phyloP scores from a whole-genome alignment of 140 eudicot species.

The Stevia rebaudiana region DNA sequence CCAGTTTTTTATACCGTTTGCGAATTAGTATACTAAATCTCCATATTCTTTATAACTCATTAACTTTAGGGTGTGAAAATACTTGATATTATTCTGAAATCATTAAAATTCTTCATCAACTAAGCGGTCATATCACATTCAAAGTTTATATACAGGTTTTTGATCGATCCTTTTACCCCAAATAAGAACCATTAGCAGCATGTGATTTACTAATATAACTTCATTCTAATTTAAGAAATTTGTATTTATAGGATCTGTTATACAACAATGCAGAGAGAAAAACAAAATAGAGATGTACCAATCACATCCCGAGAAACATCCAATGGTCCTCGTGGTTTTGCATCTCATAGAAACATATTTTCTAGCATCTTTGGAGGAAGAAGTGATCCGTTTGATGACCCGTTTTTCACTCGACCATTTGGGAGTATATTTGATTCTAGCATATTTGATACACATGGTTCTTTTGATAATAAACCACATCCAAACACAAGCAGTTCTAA shows the following conservation, averaged over 20 bases:
- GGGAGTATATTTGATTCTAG: conserved; percentile 40
- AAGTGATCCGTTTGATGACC: conserved; percentile 79
- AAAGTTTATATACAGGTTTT: neutral
- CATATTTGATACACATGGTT: conserved; percentile 26
- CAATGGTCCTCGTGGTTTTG: conserved; percentile 38
- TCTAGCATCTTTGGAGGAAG: conserved; percentile 59
- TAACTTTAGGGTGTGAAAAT: too few species aligned
- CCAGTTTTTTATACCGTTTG: too few species aligned
- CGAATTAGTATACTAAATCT: too few species aligned
- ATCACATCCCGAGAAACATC: conserved; percentile 9
- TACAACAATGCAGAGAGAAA: conserved; percentile 45
- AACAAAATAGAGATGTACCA: conserved; percentile 27
- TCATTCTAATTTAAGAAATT: neutral
- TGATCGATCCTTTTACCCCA: neutral
- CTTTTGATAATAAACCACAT: conserved; percentile 18
- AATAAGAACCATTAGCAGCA: neutral
- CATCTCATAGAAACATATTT: conserved; percentile 35
- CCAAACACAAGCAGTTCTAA: conserved; percentile 26
- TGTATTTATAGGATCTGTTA: conserved; percentile 18
- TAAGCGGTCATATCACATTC: neutral
- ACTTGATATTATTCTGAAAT: neutral
- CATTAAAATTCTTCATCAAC: neutral
- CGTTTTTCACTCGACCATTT: conserved; percentile 59
- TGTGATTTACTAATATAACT: neutral
- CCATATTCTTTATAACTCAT: too few species aligned